Conservation (phyloP, 2,329 filamentous ascomycete species). For the Talaromyces funiculosus region DNA sequence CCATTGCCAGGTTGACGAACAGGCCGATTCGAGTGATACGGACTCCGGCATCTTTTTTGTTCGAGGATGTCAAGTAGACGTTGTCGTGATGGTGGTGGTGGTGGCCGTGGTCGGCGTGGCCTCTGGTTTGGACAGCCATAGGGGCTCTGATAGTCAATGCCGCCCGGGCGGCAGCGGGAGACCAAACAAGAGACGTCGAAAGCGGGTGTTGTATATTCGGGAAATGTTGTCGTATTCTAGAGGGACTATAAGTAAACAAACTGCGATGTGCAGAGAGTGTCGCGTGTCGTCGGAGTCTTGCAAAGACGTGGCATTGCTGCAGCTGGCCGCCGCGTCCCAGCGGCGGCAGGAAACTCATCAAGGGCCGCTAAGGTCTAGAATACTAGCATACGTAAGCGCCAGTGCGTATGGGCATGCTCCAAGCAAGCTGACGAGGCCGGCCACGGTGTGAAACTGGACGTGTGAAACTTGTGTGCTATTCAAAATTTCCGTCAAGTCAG, state of each 20-base stretch:
- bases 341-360: conserved; percentile 14
- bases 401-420: neutral
- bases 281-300: conserved; percentile 1
- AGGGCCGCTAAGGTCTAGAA: conserved; percentile 3
- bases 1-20: conserved; percentile 89
- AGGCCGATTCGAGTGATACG: conserved; percentile 87
- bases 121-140: conserved; percentile 40
- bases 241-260: neutral
- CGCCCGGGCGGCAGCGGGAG: conserved; percentile 17
- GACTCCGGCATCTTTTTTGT: conserved; percentile 88
- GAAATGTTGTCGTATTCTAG: too few species aligned
- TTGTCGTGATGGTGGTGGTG: conserved; percentile 79
- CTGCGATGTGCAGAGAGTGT: neutral
- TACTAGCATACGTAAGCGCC: neutral
- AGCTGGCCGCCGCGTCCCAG: conserved; percentile 11
- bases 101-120: conserved; percentile 49
- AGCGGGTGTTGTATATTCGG: neutral
- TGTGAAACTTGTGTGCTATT: neutral
- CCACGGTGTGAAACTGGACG: neutral
- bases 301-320: conserved; percentile 7
- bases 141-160: conserved; percentile 18
- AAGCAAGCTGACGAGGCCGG: neutral
- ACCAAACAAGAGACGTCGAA: neutral
- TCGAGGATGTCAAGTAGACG: conserved; percentile 69
- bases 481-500: neutral